Evolutionary conservation across 2,329 filamentous ascomycete genomes (phyloP), one percentile per base, ranked within the genome.

Genomic region (Aureobasidium sp.): DNA sequence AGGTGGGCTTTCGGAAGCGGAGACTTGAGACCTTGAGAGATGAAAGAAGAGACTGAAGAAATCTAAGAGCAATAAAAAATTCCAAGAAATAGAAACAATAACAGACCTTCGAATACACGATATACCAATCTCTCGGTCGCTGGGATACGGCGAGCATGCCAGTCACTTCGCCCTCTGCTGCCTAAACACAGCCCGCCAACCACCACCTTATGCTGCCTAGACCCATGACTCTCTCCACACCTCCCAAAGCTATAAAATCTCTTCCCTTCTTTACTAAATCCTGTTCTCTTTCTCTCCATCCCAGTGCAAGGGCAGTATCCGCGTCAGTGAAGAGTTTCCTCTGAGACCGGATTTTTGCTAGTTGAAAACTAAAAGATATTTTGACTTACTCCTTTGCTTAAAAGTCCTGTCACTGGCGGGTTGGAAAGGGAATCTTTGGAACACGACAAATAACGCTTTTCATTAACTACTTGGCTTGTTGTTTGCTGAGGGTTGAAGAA

Each of bases 301-400:
- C 48, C 32, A 52, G 48, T 52, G 48, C 48, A 52, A 52, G 48
- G 48, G 48, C 32, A 36, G 26, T 52, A 52, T 52, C 48, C 34
- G 48, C 13, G 29, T 52, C 48, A 17, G 20, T 52, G 48, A 52
- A 26, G 48, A 52, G 20, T 5, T n/a, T 7, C 17, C 1, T 52
- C 48, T 26, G 48, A 52, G 48, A 10, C 48, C 32, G 20, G 32
- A 52, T 52, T 52, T 36, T 52, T 52, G 48, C 48, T 52, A 27
- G 48, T 52, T 52, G 32, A 52, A 52, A 52, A 52, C 34, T 52
- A 52, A 12, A n/a, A 20, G 1, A 20, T 20, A 20, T 2, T n/a
- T n/a, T 37, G 48, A 52, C 48, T 52, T 20, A 32, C 48, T 52
- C 32, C 20, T 52, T 26, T 52, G 15, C 27, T 26, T 13, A 20